These are phyloP conservation scores for Suillus americanus DNA, from an alignment of 768 basidiomycete species.

Conservation along the genomic window DNA sequence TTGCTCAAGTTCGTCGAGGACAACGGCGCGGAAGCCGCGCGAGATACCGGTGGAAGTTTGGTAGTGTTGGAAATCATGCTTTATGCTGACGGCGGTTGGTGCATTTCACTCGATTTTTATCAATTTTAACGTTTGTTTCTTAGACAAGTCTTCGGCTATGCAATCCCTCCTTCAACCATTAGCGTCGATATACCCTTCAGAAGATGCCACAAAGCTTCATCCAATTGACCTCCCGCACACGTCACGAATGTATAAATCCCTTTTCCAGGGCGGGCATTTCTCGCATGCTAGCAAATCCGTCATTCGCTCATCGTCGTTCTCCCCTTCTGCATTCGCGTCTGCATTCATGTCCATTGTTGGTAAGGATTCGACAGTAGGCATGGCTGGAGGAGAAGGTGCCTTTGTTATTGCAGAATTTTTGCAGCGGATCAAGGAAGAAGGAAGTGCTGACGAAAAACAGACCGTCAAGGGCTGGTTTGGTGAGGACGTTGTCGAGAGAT, in stretches of 20 bases:
- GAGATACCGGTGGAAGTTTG: slow-evolving; percentile 80
- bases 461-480: slow-evolving; percentile 61
- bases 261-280: slow-evolving; percentile 91
- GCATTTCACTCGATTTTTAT: not conserved
- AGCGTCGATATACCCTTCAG: slow-evolving; percentile 53
- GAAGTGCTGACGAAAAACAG: slow-evolving; percentile 38
- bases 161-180: slow-evolving; percentile 61
- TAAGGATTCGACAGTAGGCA: slow-evolving; percentile 46
- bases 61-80: slow-evolving; percentile 83
- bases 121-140: not conserved
- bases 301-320: slow-evolving; percentile 52
- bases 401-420: slow-evolving; percentile 78
- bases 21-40: slow-evolving; percentile 57
- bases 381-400: slow-evolving; percentile 63
- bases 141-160: slow-evolving; percentile 72
- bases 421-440: slow-evolving; percentile 52
- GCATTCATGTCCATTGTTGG: slow-evolving; percentile 57
- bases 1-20: slow-evolving; percentile 70
- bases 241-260: slow-evolving; percentile 82
- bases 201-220: slow-evolving; percentile 52
- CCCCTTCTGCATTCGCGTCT: slow-evolving; percentile 57
- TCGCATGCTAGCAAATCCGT: slow-evolving; percentile 59
- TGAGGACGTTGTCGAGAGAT: slow-evolving; percentile 40
- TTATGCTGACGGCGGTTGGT: slow-evolving; percentile 78
- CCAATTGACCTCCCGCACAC: slow-evolving; percentile 81